Evolutionary conservation across 208 protist species (phyloP), one percentile per base, ranked within the genome.

Genomic region (Leishmania gerbilli): DNA sequence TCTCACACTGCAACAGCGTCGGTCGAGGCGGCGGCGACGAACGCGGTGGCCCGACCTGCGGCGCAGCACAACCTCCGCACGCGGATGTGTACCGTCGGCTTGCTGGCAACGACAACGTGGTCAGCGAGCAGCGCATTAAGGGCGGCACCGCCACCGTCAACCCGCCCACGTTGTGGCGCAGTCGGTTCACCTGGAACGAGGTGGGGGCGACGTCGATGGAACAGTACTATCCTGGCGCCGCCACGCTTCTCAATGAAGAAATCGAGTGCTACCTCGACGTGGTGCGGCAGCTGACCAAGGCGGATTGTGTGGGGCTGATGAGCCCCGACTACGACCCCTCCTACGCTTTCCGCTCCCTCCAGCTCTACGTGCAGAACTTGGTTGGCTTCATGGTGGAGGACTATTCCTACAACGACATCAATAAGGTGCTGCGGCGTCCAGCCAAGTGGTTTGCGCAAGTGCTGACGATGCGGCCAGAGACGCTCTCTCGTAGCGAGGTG

Each of bases 401-500:
- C 85, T 97, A 95, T 84, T 84, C 91, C 24, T 95, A 95, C 89
- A 91, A 94, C 76, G 86, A 88, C 77, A 96, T 97, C 77, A 97
- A 97, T 81, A 93, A 92, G 69, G 92, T 97, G 47, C 87, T 97
- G 53, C 88, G 82, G 4, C 92, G 92, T 24, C 85, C 87, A 0
- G 87, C 91, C 42, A 97, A 97, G 83, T 90, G 88, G 85, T 92
- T 96, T 65, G 94, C 92, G 60, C 94, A 97, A 80, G 88, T 86
- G 51, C 88, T 93, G 69, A 95, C 92, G 24, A 89, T 95, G 90
- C 92, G 91, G 17, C 92, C 93, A 17, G 89, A 97, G 85, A 90
- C 91, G 67, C 84, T 97, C 47, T 85, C 89, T 11, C 68, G 81
- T 1, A 89, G 78, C 47, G 90, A 90, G 40, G 84, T 93, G 15